Conservation (phyloP, 176 grass and related monocot species). For the Ensete ventricosum region DNA sequence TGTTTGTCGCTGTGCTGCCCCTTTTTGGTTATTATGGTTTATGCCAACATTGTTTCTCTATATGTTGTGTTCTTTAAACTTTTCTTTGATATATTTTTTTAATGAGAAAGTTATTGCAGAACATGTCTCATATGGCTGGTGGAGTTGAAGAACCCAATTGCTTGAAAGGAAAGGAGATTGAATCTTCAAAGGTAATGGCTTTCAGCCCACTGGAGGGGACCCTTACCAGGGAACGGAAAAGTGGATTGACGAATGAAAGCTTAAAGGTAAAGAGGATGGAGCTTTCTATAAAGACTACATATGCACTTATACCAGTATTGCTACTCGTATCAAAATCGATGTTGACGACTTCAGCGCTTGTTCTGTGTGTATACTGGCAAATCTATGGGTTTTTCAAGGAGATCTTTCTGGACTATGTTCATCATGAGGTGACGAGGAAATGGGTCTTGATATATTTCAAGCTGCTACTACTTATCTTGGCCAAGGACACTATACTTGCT, state of each 20-base stretch:
- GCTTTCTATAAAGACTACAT: constrained; percentile 30
- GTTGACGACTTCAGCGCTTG: constrained; percentile 42
- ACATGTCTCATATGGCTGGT: constrained; percentile 1
- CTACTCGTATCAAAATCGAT: constrained; percentile 53
- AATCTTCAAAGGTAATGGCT: constrained; percentile 35
- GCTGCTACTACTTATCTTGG: constrained; percentile 60
- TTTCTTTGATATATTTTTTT: neutral
- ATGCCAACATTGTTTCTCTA: neutral
- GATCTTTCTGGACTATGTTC: constrained; percentile 82
- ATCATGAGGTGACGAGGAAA: constrained; percentile 67
- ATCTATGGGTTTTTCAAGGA: constrained; percentile 88
- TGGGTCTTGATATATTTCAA: constrained; percentile 85
- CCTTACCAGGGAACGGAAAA: constrained; percentile 27
- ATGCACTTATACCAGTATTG: constrained; percentile 48
- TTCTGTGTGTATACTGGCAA: constrained; percentile 62
- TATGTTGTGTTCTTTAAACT: neutral
- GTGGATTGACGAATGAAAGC: constrained; percentile 49
- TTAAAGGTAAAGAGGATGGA: constrained; percentile 50
- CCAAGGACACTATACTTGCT: constrained; percentile 61
- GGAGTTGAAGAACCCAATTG: constrained; percentile 17
- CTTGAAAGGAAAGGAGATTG: constrained; percentile 17
- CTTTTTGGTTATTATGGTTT: neutral
- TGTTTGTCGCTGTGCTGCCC: neutral
- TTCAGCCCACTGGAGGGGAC: constrained; percentile 61
- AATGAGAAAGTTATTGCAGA: constrained; percentile 14